A percentile compares a stretch with the other conserved stretches of the same genome.
Conservation (phyloP, 2,329 filamentous ascomycete species). For the Trichoderma guizhouense region DNA sequence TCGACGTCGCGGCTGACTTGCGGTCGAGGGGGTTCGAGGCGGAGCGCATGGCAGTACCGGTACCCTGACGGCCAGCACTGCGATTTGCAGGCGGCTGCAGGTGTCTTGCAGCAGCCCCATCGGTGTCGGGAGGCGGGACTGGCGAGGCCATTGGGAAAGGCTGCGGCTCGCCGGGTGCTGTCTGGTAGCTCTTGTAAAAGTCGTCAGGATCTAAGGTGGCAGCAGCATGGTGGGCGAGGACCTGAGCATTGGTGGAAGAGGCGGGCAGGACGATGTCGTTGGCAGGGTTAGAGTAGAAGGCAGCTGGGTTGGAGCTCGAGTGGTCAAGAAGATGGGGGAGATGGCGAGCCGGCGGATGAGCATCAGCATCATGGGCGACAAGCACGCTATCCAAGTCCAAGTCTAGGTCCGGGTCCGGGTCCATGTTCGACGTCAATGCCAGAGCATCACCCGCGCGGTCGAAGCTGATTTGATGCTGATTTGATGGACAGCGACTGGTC, state of each 20-base stretch:
- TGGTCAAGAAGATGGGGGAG: constrained; percentile 28
- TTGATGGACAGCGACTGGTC: constrained; percentile 24
- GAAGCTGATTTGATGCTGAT: constrained; percentile 24
- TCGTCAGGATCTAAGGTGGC: constrained; percentile 50
- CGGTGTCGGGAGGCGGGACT: constrained; percentile 48
- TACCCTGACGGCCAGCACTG: constrained; percentile 39
- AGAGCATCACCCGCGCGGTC: constrained; percentile 35
- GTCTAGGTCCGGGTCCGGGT: constrained; percentile 32
- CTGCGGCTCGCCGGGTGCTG: constrained; percentile 34
- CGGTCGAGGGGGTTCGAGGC: constrained; percentile 55
- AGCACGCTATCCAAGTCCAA: constrained; percentile 28
- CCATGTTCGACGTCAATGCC: constrained; percentile 26
- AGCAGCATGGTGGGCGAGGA: constrained; percentile 34
- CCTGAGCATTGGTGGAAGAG: constrained; percentile 21
- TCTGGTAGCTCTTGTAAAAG: constrained; percentile 52
- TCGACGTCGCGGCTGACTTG: constrained; percentile 32
- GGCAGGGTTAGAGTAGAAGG: constrained; percentile 13
- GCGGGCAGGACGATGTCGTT: neutral
- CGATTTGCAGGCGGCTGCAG: constrained; percentile 40
- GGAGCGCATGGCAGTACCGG: constrained; percentile 41
- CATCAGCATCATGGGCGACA: constrained; percentile 27
- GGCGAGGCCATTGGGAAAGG: constrained; percentile 35
- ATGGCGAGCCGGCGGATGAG: constrained; percentile 31
- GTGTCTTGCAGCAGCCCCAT: constrained; percentile 48
- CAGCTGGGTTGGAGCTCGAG: neutral